Base-by-base conservation (phyloP, 768 basidiomycete species). In the Bullera alba region DNA sequence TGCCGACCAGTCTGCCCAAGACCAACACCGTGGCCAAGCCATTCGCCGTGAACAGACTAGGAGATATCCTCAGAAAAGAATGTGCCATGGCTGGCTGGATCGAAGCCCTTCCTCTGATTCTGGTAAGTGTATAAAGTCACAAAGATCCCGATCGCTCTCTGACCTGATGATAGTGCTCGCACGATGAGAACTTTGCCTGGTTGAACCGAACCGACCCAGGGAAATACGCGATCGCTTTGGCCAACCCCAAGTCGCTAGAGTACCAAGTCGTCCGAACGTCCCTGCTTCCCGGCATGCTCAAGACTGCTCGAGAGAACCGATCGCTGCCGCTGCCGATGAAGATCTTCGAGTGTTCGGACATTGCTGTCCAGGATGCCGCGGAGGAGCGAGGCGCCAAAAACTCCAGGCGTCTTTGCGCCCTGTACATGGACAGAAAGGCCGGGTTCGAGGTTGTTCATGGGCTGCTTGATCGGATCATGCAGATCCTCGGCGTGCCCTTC, bases 251-350 rank as follows among this genome's bases (percentile, higher is more conserved):
- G 76, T 89, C 95, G 21, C 80, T 89, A 58, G 95, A 97, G 72
- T 97, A 95, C 75, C 95, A 99, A 75, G 86, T 97, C 51, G 90
- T 97, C 37, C 86, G 95, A 56, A 96, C 95, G 1, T 89, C 92
- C 23, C 83, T 99, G 47, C 77, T 99, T 5, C 92, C 93, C 14
- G 95, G 95, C 44, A 81, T 99, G 38, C 82, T 99, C 61, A 99
- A 99, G 76, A 95, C 92, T 16, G 78, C 95, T 38, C 85, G 95
- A 61, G 95, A 99, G 76, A 99, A 99, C 76, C 83, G 87, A 45
- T 87, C 87, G 56, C 89, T 95, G 58, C 71, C 93, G 0, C 78
- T 99, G 14, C 95, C 95, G 3, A 81, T 97, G 71, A 86, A 83
- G 54, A 81, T 97, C 51, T 99, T 97, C 69, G 95, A 99, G 74